Base-by-base conservation (phyloP, 768 basidiomycete genomes). In the Amanita muscaria region DNA sequence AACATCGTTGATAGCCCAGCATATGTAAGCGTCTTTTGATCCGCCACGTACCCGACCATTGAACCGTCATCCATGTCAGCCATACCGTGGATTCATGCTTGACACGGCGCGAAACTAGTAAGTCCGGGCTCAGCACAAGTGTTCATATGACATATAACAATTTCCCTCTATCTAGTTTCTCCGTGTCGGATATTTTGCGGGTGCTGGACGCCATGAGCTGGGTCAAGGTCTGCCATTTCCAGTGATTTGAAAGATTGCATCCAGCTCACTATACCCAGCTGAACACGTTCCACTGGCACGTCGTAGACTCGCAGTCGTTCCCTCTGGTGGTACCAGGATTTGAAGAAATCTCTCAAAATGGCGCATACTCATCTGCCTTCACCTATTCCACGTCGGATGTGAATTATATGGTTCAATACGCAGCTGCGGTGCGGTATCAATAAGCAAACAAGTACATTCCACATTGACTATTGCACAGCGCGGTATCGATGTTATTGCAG, bases 281-380 rank as follows among this genome's bases (percentile, higher is more conserved):
- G 39, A 88, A 80, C 59, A 77, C 75, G 1, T 74, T 91, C 53
- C 86, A 91, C 51, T 91, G 88, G 88, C 89, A 91, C 55, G 68
- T 88, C 46, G 78, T 79, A 27, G 89, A 92, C 61, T 77, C 79
- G 42, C 86, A 91, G 54, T 80, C 77, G 25, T 92, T 86, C 66
- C 88, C 89, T 1, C 68, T 91, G 12, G 66, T 73, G 30, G 63
- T 90, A 15, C 65, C 75, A 3, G 70, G 70, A 8, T 81, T 74
- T 56, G 71, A 80, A 0, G 74, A 77, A 43, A 65, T 91, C 1
- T 68, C 83, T 8, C 48, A 50, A 14, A 68, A 73, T 1, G 88
- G 83, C 2, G 84, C 88, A 9, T 92, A 92, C 62, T 76, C 76
- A 3, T 9, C 70, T 0, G 45, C 50, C 0, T 60, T 73, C 24